These are phyloP conservation scores for Pterocarpus santalinus DNA, from an alignment of 306 rosid species.

Conservation along the genomic window DNA sequence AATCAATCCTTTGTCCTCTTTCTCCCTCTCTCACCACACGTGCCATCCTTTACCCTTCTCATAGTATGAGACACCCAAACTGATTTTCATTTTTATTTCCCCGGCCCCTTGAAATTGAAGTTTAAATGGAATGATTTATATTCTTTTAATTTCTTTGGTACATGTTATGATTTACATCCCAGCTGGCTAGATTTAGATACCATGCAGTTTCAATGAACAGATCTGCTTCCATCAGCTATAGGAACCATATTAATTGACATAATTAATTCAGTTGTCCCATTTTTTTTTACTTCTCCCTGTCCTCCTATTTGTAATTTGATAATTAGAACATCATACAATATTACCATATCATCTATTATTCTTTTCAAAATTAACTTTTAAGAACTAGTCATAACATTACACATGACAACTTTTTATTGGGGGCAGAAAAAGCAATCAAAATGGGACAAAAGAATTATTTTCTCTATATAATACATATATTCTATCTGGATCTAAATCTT, in stretches of 20 bases:
- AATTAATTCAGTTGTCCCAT: background rate
- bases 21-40: constrained; percentile 80
- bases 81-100: constrained; percentile 37
- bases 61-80: constrained; percentile 42
- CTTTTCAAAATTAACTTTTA: no score
- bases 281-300: no score
- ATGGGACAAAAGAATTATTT: no score
- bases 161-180: background rate
- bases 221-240: background rate
- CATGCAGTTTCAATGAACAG: constrained; percentile 2
- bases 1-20: constrained; percentile 48
- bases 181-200: background rate
- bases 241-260: background rate
- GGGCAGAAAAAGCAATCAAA: no score
- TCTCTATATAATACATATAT: no score
- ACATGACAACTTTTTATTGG: no score
- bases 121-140: background rate
- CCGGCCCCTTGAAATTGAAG: constrained; percentile 17
- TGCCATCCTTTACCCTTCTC: constrained; percentile 60
- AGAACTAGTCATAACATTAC: no score
- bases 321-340: no score
- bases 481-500: no score
- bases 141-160: background rate
- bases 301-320: no score
- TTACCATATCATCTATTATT: no score